A percentile compares a stretch with the other conserved stretches of the same genome.
phyloP scores from a whole-genome alignment of 495 filamentous ascomycete genomes.

The Astrothelium subdiscretum region DNA sequence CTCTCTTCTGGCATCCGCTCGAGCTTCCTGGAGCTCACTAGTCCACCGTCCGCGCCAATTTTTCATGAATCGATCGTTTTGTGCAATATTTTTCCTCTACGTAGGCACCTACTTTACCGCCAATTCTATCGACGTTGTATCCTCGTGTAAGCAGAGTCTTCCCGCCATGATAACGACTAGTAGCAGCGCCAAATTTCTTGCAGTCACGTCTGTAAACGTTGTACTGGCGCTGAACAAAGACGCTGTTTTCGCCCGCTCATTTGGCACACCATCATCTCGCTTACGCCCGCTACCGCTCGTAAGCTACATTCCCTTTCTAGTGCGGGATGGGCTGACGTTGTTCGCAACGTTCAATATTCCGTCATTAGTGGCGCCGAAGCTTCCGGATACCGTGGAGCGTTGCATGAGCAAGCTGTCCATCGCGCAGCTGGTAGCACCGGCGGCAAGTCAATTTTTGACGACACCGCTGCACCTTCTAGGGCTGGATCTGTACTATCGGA shows the following conservation, averaged over 20 bases:
- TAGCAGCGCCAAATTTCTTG: not conserved
- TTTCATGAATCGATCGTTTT: not conserved
- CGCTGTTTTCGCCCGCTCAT: not conserved
- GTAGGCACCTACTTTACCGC: not conserved
- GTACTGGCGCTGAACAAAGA: not conserved
- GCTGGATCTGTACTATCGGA: conserved; percentile 1
- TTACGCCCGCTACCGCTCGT: not conserved
- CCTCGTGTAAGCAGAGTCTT: not conserved
- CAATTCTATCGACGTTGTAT: not conserved
- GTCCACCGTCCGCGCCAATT: not conserved
- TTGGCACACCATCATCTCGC: not conserved
- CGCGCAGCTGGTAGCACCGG: not conserved
- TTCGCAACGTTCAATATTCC: not conserved
- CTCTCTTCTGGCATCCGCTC: not conserved
- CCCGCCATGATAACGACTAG: not conserved
- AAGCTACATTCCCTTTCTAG: not conserved
- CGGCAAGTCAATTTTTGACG: not conserved
- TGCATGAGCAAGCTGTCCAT: conserved; percentile 2
- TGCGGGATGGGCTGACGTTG: not conserved
- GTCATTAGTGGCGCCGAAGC: not conserved
- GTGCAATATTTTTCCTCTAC: not conserved
- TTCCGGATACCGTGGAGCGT: not conserved
- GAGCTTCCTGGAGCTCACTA: not conserved
- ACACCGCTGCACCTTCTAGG: not conserved
- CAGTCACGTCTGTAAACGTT: not conserved